These are phyloP conservation scores for Fusarium pseudocircinatum DNA, from an alignment of 2,329 filamentous ascomycete species.

Conservation along the genomic window DNA sequence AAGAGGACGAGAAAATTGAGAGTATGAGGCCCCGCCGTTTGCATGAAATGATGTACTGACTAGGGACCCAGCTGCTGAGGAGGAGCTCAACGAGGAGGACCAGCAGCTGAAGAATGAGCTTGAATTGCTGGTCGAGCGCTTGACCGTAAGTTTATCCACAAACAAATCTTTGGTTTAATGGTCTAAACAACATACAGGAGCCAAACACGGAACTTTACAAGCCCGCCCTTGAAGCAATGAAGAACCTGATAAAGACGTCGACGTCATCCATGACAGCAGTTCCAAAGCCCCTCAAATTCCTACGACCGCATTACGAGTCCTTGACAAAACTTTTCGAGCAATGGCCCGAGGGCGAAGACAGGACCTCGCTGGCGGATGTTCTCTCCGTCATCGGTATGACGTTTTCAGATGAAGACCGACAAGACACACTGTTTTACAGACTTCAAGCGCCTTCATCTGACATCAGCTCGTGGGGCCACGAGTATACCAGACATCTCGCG, in stretches of 20 bases:
- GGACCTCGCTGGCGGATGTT: slow-evolving; percentile 91
- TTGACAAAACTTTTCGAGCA: slow-evolving; percentile 88
- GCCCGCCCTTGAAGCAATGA: slow-evolving; percentile 93
- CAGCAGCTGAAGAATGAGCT: slow-evolving; percentile 98
- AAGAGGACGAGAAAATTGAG: slow-evolving; percentile 73
- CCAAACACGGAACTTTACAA: slow-evolving; percentile 88
- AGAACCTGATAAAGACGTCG: slow-evolving; percentile 98
- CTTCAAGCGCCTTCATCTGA: slow-evolving; percentile 90
- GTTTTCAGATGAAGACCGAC: slow-evolving; percentile 93
- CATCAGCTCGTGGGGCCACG: slow-evolving; percentile 96
- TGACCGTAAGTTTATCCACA: slow-evolving; percentile 70
- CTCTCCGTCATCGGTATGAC: slow-evolving; percentile 99
- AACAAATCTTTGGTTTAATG: neutral
- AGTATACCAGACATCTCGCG: slow-evolving; percentile 95
- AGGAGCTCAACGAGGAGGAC: slow-evolving; percentile 97
- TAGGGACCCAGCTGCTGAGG: slow-evolving; percentile 57
- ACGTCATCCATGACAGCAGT: slow-evolving; percentile 99
- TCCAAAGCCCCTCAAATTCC: slow-evolving; percentile 97
- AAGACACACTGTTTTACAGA: slow-evolving; percentile 96
- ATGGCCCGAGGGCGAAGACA: slow-evolving; percentile 86
- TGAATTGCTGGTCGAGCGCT: slow-evolving; percentile 95
- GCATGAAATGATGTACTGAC: slow-evolving; percentile 35
- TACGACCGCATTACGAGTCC: slow-evolving; percentile 94
- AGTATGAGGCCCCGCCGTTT: slow-evolving; percentile 48
- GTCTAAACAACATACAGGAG: slow-evolving; percentile 67